Base-by-base conservation (phyloP, 1,284 basidiomycete genomes). In the Cutaneotrichosporon mucoides region DNA sequence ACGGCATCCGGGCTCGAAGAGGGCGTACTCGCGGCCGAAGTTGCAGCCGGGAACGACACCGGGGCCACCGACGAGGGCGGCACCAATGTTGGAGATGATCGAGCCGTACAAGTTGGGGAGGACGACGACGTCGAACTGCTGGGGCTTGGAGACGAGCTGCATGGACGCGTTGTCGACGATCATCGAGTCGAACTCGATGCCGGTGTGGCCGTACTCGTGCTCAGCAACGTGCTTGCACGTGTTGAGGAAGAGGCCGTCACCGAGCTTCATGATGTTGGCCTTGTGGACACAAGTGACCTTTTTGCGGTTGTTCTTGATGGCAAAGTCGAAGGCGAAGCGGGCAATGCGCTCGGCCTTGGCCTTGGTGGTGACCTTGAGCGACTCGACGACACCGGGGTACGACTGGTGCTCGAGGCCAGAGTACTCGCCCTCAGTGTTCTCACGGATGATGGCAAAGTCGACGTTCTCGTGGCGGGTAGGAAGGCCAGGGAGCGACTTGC, bases 201-300 rank as follows among this genome's bases (percentile, higher is more conserved):
- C 96, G 59, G 88, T 85, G 63, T 86, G 87, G 81, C 88, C 90
- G 86, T 99, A 99, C 75, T 84, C 82, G 73, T 92, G 61, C 80
- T 99, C 91, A 42, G 94, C 96, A 61, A 99, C 86, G 64, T 86
- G 84, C 71, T 93, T 90, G 88, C 97, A 99, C 36, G 95, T 98
- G 82, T 95, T 96, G 72, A 99, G 85, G 87, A 99, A 99, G 52
- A 99, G 87, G 81, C 96, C 96, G 76, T 99, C 96, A 78, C 94
- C 95, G 71, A 99, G 87, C 82, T 99, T 99, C 96, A 99, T 99
- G 83, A 99, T 99, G 84, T 99, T 99, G 75, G 96, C 96, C 82
- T 99, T 99, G 88, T 99, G 96, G 53, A 99, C 94, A 77, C 94
- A 98, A 58, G 96, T 99, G 70, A 99, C 96, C 88, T 95, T 97